Conservation (phyloP, 805 yeast genomes). For the Teunomyces lycoperdinae region DNA sequence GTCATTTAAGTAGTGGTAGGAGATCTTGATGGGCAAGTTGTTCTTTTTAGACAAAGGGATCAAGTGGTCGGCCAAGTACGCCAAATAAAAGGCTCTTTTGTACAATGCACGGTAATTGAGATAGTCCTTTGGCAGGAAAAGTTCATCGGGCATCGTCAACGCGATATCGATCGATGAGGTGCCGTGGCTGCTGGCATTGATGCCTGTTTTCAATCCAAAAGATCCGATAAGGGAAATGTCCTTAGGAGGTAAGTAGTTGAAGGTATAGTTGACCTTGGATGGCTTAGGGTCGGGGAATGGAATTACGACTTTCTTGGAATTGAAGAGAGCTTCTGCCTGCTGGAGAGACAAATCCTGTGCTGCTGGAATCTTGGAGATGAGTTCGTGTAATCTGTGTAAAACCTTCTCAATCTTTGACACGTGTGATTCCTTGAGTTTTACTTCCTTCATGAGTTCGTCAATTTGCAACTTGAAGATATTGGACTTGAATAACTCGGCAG, state of each 20-base stretch:
- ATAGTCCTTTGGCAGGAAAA: conserved; percentile 85
- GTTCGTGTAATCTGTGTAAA: conserved; percentile 67
- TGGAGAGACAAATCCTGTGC: conserved; percentile 48
- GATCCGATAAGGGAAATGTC: conserved; percentile 82
- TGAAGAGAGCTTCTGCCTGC: conserved; percentile 57
- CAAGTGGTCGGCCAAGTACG: conserved; percentile 69
- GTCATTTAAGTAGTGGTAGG: conserved; percentile 69
- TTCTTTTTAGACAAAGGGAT: conserved; percentile 51
- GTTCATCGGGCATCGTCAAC: conserved; percentile 71
- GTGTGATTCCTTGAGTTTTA: conserved; percentile 68
- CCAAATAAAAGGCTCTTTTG: conserved; percentile 84
- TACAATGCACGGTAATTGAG: conserved; percentile 86
- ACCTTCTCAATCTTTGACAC: conserved; percentile 67
- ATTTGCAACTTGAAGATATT: conserved; percentile 94
- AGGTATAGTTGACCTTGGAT: conserved; percentile 63
- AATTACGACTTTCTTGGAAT: conserved; percentile 52
- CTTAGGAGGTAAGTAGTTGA: conserved; percentile 67
- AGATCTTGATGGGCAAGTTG: conserved; percentile 56
- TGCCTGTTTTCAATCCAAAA: conserved; percentile 82
- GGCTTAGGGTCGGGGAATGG: conserved; percentile 95
- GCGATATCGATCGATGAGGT: conserved; percentile 64
- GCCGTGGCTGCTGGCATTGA: conserved; percentile 19
- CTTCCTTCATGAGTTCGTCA: conserved; percentile 83
- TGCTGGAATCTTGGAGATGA: conserved; percentile 63
- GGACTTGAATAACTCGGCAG: conserved; percentile 91